Evolutionary conservation across 1,284 basidiomycete genomes (phyloP).

Genomic region (Sutorius eximius): DNA sequence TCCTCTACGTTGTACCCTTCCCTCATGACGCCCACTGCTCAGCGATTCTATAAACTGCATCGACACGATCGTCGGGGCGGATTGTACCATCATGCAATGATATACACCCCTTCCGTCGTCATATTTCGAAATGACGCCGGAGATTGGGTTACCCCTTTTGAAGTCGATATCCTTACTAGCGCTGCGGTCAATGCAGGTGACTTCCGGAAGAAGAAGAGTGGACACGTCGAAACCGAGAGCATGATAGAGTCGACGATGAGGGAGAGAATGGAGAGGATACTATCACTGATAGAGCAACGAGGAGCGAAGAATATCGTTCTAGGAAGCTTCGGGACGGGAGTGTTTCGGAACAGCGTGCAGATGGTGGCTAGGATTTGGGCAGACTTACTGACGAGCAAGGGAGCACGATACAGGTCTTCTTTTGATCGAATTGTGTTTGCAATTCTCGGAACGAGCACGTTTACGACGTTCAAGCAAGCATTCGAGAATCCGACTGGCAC

Average conservation of each 20-base stretch:
- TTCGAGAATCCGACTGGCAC: slow-evolving; percentile 28
- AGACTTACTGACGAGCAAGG: slow-evolving; percentile 48
- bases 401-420: slow-evolving; percentile 51
- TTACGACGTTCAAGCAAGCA: slow-evolving; percentile 45
- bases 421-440: slow-evolving; percentile 68
- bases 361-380: slow-evolving; percentile 60
- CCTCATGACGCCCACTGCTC: slow-evolving; percentile 51
- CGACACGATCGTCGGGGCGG: slow-evolving; percentile 48
- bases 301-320: slow-evolving; percentile 59
- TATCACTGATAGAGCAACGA: slow-evolving; percentile 62
- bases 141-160: slow-evolving; percentile 51
- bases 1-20: slow-evolving; percentile 63
- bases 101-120: slow-evolving; percentile 59
- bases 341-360: slow-evolving; percentile 61
- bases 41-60: slow-evolving; percentile 59
- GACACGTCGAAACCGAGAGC: slow-evolving; percentile 41
- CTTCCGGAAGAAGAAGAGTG: slow-evolving; percentile 42
- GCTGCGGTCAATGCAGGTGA: slow-evolving; percentile 70
- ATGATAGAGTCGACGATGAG: slow-evolving; percentile 58
- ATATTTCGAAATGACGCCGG: slow-evolving; percentile 60
- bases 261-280: slow-evolving; percentile 65
- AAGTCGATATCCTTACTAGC: slow-evolving; percentile 62
- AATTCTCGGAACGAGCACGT: slow-evolving; percentile 55
- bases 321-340: slow-evolving; percentile 74
- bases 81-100: slow-evolving; percentile 67